Conservation (phyloP, 164 flowering plant genomes). For the Vitis cinerea region DNA sequence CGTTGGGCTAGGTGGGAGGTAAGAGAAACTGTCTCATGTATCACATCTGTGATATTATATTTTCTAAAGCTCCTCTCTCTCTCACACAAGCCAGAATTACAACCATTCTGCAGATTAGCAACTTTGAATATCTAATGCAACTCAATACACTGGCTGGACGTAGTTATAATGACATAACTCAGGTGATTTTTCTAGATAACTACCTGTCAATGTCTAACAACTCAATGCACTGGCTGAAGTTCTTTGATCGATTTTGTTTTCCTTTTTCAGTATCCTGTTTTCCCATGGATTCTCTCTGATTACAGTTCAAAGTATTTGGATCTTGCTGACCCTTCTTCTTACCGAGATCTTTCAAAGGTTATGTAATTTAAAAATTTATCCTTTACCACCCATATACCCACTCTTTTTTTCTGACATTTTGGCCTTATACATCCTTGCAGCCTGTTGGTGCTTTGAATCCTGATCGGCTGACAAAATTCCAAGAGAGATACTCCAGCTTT, state of each 20-base stretch:
- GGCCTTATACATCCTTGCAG: conserved; percentile 42
- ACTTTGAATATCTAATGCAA: conserved; percentile 97
- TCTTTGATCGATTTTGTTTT: conserved; percentile 3
- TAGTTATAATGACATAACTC: conserved; percentile 97
- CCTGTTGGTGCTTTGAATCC: conserved; percentile 94
- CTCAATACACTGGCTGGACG: conserved; percentile 98
- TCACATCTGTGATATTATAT: neutral
- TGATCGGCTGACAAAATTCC: conserved; percentile 76
- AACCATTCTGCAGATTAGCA: conserved; percentile 80
- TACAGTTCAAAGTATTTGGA: conserved; percentile 74
- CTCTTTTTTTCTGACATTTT: neutral
- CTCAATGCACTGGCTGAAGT: too few species aligned
- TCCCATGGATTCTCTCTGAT: conserved; percentile 98
- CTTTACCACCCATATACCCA: neutral
- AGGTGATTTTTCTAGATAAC: conserved; percentile 40
- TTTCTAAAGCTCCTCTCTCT: too few species aligned
- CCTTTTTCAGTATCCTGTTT: conserved; percentile 84
- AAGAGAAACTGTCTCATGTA: conserved; percentile 18
- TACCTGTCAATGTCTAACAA: too few species aligned
- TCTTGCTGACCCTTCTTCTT: conserved; percentile 75
- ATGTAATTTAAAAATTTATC: conserved; percentile 5
- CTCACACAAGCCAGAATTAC: neutral
- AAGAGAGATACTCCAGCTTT: conserved; percentile 89
- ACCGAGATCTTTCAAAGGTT: conserved; percentile 94
- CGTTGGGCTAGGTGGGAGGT: conserved; percentile 99